Conservation (phyloP, 345 rosid species). For the Murraya paniculata region DNA sequence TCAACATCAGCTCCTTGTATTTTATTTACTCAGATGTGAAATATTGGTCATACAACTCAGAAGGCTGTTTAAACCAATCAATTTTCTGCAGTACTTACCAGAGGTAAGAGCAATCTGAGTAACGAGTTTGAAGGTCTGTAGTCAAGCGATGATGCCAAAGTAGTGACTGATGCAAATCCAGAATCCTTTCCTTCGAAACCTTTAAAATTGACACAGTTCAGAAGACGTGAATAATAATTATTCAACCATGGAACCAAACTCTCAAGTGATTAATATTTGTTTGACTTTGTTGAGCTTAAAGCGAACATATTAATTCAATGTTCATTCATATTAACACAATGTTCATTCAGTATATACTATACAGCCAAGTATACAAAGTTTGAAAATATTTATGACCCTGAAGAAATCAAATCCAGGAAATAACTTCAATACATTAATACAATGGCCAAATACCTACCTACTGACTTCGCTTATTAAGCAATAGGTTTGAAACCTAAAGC, state of each 20-base stretch:
- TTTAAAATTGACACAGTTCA: conserved; percentile 21
- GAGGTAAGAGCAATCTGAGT: conserved; percentile 66
- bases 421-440: neutral
- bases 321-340: neutral
- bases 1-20: conserved; percentile 7
- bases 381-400: neutral
- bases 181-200: conserved; percentile 67
- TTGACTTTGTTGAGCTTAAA: neutral
- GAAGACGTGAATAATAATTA: neutral
- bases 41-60: neutral
- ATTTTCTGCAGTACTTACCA: conserved; percentile 46
- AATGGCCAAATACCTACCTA: neutral
- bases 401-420: too few relatives aligned
- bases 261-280: neutral
- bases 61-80: neutral
- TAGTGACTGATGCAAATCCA: conserved; percentile 58
- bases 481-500: neutral
- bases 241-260: neutral
- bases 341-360: neutral
- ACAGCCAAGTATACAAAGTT: neutral
- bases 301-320: neutral
- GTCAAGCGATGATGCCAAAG: conserved; percentile 79
- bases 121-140: conserved; percentile 66
- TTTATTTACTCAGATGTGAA: neutral
- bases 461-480: neutral